Evolutionary conservation across 139 green algal species (phyloP).

Genomic region (Eudorina sp.): DNA sequence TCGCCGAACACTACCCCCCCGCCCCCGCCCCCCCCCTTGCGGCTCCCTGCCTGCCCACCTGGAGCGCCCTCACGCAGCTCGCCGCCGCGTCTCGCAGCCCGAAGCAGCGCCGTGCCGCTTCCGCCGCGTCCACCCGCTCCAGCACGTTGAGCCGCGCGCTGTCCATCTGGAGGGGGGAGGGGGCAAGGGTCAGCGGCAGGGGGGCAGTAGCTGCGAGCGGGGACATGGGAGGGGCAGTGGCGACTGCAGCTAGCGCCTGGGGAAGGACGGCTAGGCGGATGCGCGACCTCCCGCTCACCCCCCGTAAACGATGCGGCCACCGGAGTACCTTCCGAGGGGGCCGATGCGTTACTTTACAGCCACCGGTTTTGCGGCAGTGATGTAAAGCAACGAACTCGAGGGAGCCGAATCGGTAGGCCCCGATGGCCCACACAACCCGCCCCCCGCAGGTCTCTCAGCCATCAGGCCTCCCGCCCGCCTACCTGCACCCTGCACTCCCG

Average conservation of each 20-base stretch:
- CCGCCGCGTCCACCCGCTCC: conserved; percentile 21
- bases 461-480: not conserved
- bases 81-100: not conserved
- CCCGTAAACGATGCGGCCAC: too few species aligned
- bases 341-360: too few species aligned
- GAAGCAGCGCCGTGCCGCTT: conserved; percentile 3
- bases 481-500: conserved; percentile 27
- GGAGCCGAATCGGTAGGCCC: too few species aligned
- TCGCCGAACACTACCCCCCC: too few species aligned
- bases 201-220: not conserved
- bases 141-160: not conserved
- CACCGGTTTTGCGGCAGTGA: too few species aligned
- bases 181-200: too few species aligned
- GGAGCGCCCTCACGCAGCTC: conserved; percentile 19
- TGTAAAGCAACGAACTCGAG: too few species aligned
- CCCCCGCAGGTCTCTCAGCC: not conserved
- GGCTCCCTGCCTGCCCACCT: conserved; percentile 26
- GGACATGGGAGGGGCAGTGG: not conserved
- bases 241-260: not conserved
- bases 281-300: too few species aligned
- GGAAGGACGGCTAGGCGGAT: too few species aligned
- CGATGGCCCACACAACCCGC: not conserved
- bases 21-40: not conserved
- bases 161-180: conserved; percentile 21
- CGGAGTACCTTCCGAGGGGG: too few species aligned